These are phyloP conservation scores for Trypanosomatidae sp. DNA, from an alignment of 208 protist species.

Conservation along the genomic window DNA sequence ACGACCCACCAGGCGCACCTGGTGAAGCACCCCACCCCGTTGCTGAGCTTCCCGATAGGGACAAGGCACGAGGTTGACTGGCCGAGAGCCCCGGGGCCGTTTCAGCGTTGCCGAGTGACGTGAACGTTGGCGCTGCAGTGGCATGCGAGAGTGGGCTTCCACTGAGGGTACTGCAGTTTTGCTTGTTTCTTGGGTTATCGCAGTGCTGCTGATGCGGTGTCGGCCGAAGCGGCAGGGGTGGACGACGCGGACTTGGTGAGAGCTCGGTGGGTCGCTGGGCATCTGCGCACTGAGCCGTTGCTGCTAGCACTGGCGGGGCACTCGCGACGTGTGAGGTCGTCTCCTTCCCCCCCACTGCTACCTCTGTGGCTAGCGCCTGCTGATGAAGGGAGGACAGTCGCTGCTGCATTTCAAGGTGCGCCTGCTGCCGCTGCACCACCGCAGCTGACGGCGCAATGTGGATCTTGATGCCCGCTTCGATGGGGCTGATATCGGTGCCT, in stretches of 20 bases:
- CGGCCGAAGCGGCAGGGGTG: neutral
- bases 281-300: neutral
- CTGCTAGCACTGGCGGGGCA: neutral
- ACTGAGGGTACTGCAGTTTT: neutral
- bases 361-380: neutral
- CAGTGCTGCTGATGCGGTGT: slow-evolving; percentile 1
- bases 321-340: neutral
- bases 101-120: neutral
- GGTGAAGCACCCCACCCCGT: neutral
- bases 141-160: neutral
- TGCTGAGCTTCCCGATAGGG: neutral
- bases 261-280: neutral
- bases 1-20: neutral
- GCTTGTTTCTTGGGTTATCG: neutral
- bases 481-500: slow-evolving; percentile 72
- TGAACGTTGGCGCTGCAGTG: neutral
- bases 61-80: neutral
- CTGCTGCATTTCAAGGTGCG: slow-evolving; percentile 37
- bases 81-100: neutral
- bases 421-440: slow-evolving; percentile 47
- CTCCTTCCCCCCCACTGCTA: neutral
- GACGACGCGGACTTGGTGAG: slow-evolving; percentile 28
- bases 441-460: slow-evolving; percentile 76
- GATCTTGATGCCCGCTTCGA: slow-evolving; percentile 87
- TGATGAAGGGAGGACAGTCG: slow-evolving; percentile 11